These are phyloP conservation scores for Aspergillus intermedius DNA, from an alignment of 2,329 filamentous ascomycete genomes.

Conservation along the genomic window DNA sequence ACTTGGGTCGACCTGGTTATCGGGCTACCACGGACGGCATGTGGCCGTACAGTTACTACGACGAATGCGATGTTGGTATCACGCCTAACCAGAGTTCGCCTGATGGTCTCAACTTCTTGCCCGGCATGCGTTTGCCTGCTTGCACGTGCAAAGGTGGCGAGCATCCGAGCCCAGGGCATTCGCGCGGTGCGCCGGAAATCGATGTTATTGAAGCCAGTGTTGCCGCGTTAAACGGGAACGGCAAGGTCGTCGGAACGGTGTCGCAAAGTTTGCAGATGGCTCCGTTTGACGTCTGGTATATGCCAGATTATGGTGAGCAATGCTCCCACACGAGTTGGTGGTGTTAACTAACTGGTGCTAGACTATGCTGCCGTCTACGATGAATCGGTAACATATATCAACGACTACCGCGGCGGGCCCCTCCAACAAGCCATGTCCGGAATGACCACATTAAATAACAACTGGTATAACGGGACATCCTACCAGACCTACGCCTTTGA, in stretches of 20 bases:
- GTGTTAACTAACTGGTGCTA: neutral
- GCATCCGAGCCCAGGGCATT: constrained; percentile 59
- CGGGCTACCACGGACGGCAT: constrained; percentile 63
- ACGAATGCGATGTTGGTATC: constrained; percentile 63
- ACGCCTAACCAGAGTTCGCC: constrained; percentile 64
- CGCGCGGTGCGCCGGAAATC: constrained; percentile 63
- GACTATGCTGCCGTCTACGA: constrained; percentile 63
- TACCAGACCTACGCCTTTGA: constrained; percentile 61
- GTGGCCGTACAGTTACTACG: constrained; percentile 68
- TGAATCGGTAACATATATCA: constrained; percentile 49
- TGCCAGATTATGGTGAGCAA: constrained; percentile 50
- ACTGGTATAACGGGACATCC: constrained; percentile 59
- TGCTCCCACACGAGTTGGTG: neutral
- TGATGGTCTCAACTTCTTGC: constrained; percentile 60
- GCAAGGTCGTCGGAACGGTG: constrained; percentile 50
- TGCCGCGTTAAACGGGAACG: constrained; percentile 42
- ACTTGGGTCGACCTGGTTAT: constrained; percentile 63
- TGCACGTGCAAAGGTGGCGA: constrained; percentile 60
- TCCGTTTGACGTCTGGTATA: constrained; percentile 65
- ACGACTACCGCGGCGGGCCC: constrained; percentile 54
- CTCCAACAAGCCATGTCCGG: constrained; percentile 60
- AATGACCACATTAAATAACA: constrained; percentile 55
- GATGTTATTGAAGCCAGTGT: constrained; percentile 66
- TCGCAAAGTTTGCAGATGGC: constrained; percentile 63
- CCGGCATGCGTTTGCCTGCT: constrained; percentile 63